Evolutionary conservation across 176 grass and related monocot species (phyloP).

Genomic region (Carex parvula): DNA sequence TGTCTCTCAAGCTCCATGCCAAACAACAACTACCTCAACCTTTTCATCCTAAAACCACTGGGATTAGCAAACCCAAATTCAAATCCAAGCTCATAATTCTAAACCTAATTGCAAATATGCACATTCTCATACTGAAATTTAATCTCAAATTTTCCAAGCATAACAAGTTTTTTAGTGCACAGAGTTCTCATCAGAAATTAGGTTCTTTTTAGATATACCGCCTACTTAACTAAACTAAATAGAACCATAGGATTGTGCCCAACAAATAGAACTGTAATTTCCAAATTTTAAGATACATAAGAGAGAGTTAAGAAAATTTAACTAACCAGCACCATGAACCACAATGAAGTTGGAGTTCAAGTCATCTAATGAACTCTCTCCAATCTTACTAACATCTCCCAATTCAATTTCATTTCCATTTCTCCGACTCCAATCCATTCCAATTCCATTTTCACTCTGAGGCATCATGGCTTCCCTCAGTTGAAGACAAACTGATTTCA

Average conservation of each 20-base stretch:
- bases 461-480: slow-evolving; percentile 71
- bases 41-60: too few relatives aligned
- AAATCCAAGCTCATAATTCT: too few relatives aligned
- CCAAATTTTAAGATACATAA: neutral
- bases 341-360: slow-evolving; percentile 69
- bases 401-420: slow-evolving; percentile 37
- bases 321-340: slow-evolving; percentile 83
- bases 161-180: neutral
- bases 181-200: neutral
- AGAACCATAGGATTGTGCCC: neutral
- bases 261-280: neutral
- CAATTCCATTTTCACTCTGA: neutral
- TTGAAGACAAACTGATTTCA: slow-evolving; percentile 62
- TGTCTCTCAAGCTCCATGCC: too few relatives aligned
- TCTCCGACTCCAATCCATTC: slow-evolving; percentile 83
- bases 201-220: neutral
- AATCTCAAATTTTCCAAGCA: too few relatives aligned
- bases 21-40: too few relatives aligned
- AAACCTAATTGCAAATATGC: too few relatives aligned
- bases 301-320: neutral
- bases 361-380: slow-evolving; percentile 21
- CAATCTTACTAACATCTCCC: slow-evolving; percentile 31
- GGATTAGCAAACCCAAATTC: too few relatives aligned
- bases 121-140: too few relatives aligned
- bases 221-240: neutral